Base-by-base conservation (phyloP, 2,329 filamentous ascomycete genomes). In the Hymenoscyphus repandus region DNA sequence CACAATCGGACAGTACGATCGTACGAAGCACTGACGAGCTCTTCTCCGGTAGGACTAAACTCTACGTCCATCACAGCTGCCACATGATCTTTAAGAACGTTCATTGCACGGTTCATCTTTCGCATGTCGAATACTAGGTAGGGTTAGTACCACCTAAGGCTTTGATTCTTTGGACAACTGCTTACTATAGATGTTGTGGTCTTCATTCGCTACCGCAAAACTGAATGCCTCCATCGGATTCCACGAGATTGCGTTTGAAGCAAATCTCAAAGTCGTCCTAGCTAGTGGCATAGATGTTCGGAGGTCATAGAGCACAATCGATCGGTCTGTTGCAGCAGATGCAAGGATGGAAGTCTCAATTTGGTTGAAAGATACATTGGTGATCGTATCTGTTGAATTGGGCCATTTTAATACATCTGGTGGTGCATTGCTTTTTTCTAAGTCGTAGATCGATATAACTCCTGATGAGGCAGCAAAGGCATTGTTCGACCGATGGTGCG, bases 201-300 rank as follows among this genome's bases (percentile, higher is more conserved):
- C 93, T 74, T 99, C 93, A 61, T 88, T 95, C 11, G 89, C 93
- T 30, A 91, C 83, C 13, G 90, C 92, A 64, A 97, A 85, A 72
- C 97, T 96, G 76, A 95, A 95, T 6, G 90, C 88, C 69, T 96
- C 91, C 85, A 96, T 93, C 0, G 93, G 93, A 60, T 96, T 96
- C 90, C 92, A 99, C 39, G 86, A 79, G 47, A 96, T 78, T 44
- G 84, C 80, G 72, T 96, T 96, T 52, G 82, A 86, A 34, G 90
- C 83, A 59, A 99, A 86, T 47, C 81, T 88, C 58, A 97, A 79
- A 11, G 90, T 78, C 1, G 88, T 85, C 65, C 91, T 91, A 56
- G 87, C 80, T 15, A 97, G 75, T 10, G 93, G 88, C 34, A 85
- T 88, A 5, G 84, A 86, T 11, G 92, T 96, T 46, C 93, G 84